Percentiles rank a stretch among this genome's conserved stretches.
These are phyloP conservation scores for Podaxis sp. DNA, from an alignment of 768 basidiomycete species.

Conservation along the genomic window DNA sequence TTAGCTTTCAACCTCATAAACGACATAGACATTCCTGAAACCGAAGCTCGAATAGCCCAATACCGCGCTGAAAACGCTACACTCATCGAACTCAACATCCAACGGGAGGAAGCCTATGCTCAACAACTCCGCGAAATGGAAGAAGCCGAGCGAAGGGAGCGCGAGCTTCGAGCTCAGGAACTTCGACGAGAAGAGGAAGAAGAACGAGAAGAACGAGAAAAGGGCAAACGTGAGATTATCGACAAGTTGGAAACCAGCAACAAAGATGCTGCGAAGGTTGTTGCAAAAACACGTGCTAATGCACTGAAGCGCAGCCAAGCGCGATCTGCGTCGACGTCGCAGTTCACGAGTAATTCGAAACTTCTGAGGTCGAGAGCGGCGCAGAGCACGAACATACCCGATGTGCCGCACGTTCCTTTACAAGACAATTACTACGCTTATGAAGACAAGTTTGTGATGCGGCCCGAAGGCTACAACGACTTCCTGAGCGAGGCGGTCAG, in stretches of 20 bases:
- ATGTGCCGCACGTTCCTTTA: constrained; percentile 75
- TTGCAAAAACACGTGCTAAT: constrained; percentile 64
- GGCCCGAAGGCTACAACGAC: constrained; percentile 60
- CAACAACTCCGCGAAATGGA: constrained; percentile 74
- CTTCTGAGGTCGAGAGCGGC: constrained; percentile 60
- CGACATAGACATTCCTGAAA: constrained; percentile 73
- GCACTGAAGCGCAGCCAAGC: constrained; percentile 59
- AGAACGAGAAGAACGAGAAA: constrained; percentile 72
- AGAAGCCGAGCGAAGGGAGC: constrained; percentile 69
- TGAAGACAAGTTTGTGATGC: constrained; percentile 59
- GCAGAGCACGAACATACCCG: constrained; percentile 63
- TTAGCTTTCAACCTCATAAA: constrained; percentile 94
- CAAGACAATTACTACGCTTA: constrained; percentile 75
- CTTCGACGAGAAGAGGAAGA: constrained; percentile 66
- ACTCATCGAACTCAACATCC: constrained; percentile 78
- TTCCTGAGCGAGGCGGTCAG: constrained; percentile 72
- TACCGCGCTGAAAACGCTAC: constrained; percentile 81
- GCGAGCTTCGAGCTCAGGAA: constrained; percentile 64
- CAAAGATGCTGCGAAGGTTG: constrained; percentile 63
- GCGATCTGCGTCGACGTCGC: constrained; percentile 42
- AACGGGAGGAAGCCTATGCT: constrained; percentile 75
- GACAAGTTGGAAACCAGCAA: constrained; percentile 77
- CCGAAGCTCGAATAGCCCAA: constrained; percentile 76
- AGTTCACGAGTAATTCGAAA: constrained; percentile 43
- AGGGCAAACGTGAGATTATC: constrained; percentile 69